Conservation (phyloP, 1,139 yeast genomes). For the Debaryomyces sp. region DNA sequence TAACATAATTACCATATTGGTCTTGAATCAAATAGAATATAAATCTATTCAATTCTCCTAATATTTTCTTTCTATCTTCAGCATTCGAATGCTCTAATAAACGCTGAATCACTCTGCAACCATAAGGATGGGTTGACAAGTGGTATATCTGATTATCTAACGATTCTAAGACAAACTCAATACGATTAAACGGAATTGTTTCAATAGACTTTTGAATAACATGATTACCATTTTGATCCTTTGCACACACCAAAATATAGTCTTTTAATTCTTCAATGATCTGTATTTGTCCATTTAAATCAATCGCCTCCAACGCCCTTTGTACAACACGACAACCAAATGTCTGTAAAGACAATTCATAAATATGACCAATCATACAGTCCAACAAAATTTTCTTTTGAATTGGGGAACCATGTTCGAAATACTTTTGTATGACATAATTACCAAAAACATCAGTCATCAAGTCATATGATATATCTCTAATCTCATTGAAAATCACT, state of each 20-base stretch:
- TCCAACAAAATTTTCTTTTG: conserved; percentile 74
- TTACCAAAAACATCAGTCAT: conserved; percentile 98
- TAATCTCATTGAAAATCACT: conserved; percentile 79
- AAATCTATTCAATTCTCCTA: conserved; percentile 72
- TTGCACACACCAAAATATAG: conserved; percentile 75
- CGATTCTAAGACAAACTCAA: conserved; percentile 73
- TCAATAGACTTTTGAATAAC: conserved; percentile 96
- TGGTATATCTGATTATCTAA: conserved; percentile 81
- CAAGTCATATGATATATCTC: conserved; percentile 72
- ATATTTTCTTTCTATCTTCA: conserved; percentile 63
- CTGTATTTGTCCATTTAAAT: conserved; percentile 65
- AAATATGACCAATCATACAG: conserved; percentile 76
- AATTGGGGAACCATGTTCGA: conserved; percentile 75
- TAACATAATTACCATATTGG: conserved; percentile 96
- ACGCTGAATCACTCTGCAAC: conserved; percentile 95
- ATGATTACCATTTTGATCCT: conserved; percentile 98
- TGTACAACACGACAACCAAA: conserved; percentile 98
- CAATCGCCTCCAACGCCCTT: conserved; percentile 81
- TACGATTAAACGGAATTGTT: conserved; percentile 70
- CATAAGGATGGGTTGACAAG: conserved; percentile 93
- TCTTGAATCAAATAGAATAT: conserved; percentile 85
- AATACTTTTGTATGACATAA: conserved; percentile 92
- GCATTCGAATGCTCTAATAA: conserved; percentile 74
- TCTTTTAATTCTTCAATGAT: conserved; percentile 74
- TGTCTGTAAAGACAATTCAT: conserved; percentile 85